Conservation (phyloP, 73 alveolate genomes). For the Symbiodinium natans region DNA sequence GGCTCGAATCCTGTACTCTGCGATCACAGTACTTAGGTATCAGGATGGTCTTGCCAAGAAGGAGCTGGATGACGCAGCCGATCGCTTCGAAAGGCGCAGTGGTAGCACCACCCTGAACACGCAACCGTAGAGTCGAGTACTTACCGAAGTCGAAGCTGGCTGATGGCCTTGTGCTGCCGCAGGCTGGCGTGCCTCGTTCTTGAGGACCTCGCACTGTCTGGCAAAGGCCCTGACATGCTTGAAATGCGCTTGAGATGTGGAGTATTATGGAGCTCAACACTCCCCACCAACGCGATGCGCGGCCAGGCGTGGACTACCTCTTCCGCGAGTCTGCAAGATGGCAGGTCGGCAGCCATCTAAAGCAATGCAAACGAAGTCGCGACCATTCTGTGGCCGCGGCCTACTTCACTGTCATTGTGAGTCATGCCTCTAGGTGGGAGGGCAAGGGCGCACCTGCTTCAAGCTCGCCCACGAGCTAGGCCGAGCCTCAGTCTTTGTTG, state of each 20-base stretch:
- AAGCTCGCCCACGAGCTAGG: conserved; percentile 82
- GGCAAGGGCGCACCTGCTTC: conserved; percentile 67
- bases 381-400: too few relatives aligned
- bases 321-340: conserved; percentile 67
- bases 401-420: too few relatives aligned
- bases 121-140: too few relatives aligned
- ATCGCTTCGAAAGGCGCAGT: conserved; percentile 56
- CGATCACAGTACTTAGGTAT: conserved; percentile 19
- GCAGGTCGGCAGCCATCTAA: conserved; percentile 9
- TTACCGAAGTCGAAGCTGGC: too few relatives aligned
- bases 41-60: conserved; percentile 72
- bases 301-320: conserved; percentile 72
- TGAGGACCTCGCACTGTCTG: conserved; percentile 60
- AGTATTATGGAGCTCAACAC: neutral
- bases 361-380: too few relatives aligned
- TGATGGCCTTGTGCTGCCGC: neutral
- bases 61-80: conserved; percentile 83
- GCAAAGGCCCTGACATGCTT: conserved; percentile 35
- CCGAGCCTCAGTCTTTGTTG: neutral
- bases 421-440: neutral
- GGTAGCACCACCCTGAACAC: neutral
- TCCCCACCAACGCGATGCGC: neutral
- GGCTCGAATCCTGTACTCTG: neutral
- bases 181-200: conserved; percentile 64
- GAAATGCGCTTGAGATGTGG: neutral